Evolutionary conservation across 805 yeast species (phyloP).

Genomic region (Kregervanrija delftensis): DNA sequence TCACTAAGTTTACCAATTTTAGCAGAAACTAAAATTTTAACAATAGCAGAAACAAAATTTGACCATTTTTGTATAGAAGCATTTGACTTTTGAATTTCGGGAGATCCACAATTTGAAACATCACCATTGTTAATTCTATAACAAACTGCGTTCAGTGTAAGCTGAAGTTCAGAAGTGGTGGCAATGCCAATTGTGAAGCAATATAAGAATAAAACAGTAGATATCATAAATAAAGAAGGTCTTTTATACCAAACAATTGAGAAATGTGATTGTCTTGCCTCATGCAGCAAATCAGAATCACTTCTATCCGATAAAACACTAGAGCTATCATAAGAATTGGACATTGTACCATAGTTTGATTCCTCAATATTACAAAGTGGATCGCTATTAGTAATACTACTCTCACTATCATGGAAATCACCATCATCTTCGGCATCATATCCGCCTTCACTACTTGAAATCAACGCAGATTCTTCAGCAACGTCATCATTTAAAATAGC

Average conservation of each 20-base stretch:
- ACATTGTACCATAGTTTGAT: too few species aligned
- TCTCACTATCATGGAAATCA: neutral
- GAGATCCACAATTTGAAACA: conserved; percentile 28
- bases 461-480: conserved; percentile 35
- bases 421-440: conserved; percentile 20
- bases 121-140: conserved; percentile 18
- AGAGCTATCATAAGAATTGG: neutral
- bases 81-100: conserved; percentile 34
- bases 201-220: conserved; percentile 34
- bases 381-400: too few species aligned
- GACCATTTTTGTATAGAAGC: conserved; percentile 44
- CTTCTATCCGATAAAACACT: conserved; percentile 2
- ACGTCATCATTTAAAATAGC: conserved; percentile 21
- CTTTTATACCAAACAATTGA: conserved; percentile 44
- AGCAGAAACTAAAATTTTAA: conserved; percentile 49
- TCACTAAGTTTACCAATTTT: conserved; percentile 61
- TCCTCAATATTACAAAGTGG: too few species aligned
- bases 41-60: conserved; percentile 34
- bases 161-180: conserved; percentile 32
- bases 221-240: conserved; percentile 50
- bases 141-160: conserved; percentile 35
- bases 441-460: conserved; percentile 16
- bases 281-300: conserved; percentile 8
- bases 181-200: conserved; percentile 36
- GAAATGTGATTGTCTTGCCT: conserved; percentile 8